Percentiles rank a stretch among this genome's conserved stretches.
These are phyloP conservation scores for Liriodendron chinense DNA, from an alignment of 164 flowering plant species.

Conservation along the genomic window DNA sequence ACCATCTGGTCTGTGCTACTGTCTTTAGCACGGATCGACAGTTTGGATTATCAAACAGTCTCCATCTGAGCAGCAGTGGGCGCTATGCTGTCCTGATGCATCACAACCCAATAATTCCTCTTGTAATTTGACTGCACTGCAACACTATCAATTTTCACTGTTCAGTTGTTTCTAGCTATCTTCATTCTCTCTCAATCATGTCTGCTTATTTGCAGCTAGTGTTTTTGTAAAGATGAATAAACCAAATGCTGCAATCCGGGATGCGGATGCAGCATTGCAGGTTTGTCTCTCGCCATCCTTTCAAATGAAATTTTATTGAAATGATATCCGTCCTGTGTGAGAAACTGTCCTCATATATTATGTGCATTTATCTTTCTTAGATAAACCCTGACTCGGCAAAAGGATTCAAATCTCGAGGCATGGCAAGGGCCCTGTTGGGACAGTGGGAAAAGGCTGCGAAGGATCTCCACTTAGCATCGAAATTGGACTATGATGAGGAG, in stretches of 20 bases:
- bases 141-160: neutral
- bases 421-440: constrained; percentile 82
- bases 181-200: neutral
- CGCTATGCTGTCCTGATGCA: neutral
- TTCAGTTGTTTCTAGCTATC: neutral
- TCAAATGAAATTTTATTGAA: neutral
- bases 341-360: neutral
- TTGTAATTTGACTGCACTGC: neutral
- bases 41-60: too few species aligned
- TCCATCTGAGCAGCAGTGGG: too few species aligned
- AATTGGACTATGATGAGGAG: constrained; percentile 85
- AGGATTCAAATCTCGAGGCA: constrained; percentile 89
- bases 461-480: constrained; percentile 84
- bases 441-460: constrained; percentile 87
- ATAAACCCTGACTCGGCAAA: constrained; percentile 93
- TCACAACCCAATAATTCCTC: neutral
- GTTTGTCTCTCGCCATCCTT: constrained; percentile 27
- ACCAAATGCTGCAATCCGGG: constrained; percentile 93
- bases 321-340: neutral
- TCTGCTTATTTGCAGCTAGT: constrained; percentile 48
- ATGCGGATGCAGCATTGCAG: constrained; percentile 89
- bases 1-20: too few species aligned
- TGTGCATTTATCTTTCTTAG: constrained; percentile 25
- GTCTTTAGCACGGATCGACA: too few species aligned
- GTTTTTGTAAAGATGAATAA: constrained; percentile 85